Percentiles rank a stretch among this genome's conserved stretches.
Evolutionary conservation across 2,329 filamentous ascomycete species (phyloP).

Genomic region (Claviceps capensis): DNA sequence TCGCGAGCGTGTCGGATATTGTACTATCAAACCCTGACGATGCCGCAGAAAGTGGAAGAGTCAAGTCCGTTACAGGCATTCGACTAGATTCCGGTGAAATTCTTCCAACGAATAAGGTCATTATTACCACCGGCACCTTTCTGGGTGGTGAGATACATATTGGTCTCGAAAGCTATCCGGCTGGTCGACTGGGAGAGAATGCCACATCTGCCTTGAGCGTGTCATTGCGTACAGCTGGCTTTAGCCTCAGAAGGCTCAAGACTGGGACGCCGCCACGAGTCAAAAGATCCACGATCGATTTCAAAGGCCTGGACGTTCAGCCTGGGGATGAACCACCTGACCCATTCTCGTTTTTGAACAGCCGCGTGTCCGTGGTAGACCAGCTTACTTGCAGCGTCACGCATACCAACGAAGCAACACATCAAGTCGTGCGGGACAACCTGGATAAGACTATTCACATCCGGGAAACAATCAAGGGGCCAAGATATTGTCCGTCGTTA

Average conservation of each 20-base stretch:
- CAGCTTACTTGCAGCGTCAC: slow-evolving; percentile 83
- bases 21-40: slow-evolving; percentile 42
- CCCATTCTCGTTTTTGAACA: slow-evolving; percentile 86
- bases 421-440: slow-evolving; percentile 74
- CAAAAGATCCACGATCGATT: slow-evolving; percentile 72
- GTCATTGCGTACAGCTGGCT: slow-evolving; percentile 76
- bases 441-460: slow-evolving; percentile 96
- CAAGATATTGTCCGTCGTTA: slow-evolving; percentile 87
- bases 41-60: slow-evolving; percentile 24
- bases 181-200: slow-evolving; percentile 85
- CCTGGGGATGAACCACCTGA: slow-evolving; percentile 70
- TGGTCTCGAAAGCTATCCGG: slow-evolving; percentile 68
- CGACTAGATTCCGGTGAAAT: slow-evolving; percentile 77
- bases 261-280: slow-evolving; percentile 89
- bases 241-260: slow-evolving; percentile 80
- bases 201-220: slow-evolving; percentile 88
- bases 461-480: slow-evolving; percentile 84
- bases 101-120: slow-evolving; percentile 63
- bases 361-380: slow-evolving; percentile 59
- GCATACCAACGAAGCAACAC: slow-evolving; percentile 69
- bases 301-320: slow-evolving; percentile 55
- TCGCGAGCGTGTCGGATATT: slow-evolving; percentile 87
- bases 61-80: slow-evolving; percentile 70
- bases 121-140: slow-evolving; percentile 96
- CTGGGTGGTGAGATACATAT: slow-evolving; percentile 94